Evolutionary conservation across 352 stramenopile genomes (phyloP), one percentile per base, ranked within the genome.

Genomic region (Phytophthora rubi): DNA sequence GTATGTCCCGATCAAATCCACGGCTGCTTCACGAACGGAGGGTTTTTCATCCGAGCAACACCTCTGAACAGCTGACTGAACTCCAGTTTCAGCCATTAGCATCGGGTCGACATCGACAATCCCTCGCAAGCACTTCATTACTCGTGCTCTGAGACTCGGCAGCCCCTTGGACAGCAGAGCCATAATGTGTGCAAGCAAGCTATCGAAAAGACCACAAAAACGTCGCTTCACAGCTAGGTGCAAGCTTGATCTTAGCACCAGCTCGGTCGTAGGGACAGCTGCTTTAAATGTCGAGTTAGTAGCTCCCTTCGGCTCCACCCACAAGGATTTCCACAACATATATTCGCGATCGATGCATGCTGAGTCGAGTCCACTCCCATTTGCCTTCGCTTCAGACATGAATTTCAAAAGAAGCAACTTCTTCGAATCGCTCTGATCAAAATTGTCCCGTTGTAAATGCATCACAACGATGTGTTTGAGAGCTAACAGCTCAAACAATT

Each of bases 1-100:
- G 37, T 97, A 93, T 26, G 89, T 92, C 0, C 89, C 87, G 10
- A 97, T 88, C n/a, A 97, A 70, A 56, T 97, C 87, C 15, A 97
- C 87, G 0, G 87, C 86, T 44, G 88, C 84, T 82, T 95, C 85
- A 15, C 89, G 82, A 62, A 97, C 89, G 23, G 86, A 95, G 12
- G 81, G 90, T 3, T 84, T 79, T 71, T 91, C 88, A 56, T 97
- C 89, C 21, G 82, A 71, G 63, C 93, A 94, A 64, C 89, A 95
- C 2, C 62, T 74, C 49, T 77, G 71, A 9, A 97, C 89, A 2
- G 86, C 75, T 49, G 69, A 65, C 3, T 80, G 86, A 2, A 97
- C 78, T 16, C 68, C 59, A n/a, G 37, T 47, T 54, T 93, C 85
- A 44, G 79, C 79, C 89, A 97, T 97, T 13, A 97, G 63, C 78